Base-by-base conservation (phyloP, 805 yeast genomes). In the Yarrowia phangngaensis region DNA sequence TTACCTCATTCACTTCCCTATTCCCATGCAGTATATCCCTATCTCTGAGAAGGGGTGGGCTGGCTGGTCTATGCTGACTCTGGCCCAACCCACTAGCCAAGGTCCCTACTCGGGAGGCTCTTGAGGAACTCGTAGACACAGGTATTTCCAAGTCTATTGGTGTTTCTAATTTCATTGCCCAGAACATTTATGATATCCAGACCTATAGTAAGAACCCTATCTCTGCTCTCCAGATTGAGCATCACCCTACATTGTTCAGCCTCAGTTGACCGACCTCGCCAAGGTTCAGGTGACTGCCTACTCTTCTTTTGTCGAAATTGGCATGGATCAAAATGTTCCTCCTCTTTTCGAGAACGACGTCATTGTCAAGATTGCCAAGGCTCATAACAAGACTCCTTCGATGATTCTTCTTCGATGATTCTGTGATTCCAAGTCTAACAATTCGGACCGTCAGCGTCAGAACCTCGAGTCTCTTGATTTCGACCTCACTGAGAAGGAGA, bases 161-260 rank as follows among this genome's bases (percentile, higher is more conserved):
- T 15, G 84, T 81, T 4, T 78, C 84, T 17, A 80, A 79, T 61
- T 79, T 71, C 58, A 82, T 83, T 14, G 60, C 66, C 16, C 68
- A 70, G 34, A 84, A 80, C 58, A 57, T 80, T 15, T 63, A 76
- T 56, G 82, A 79, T 60, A 64, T 81, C 12, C 58, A 74, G 66
- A 6, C 64, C 76, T 53, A 72, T 64, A 52, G n/a, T n/a, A n/a
- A n/a, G n/a, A n/a, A n/a, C n/a, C 60, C 74, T 53, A 71, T 71
- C 53, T 89, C 95, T 0, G 85, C 80, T 0, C 81, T 84, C 63
- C 95, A 87, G 62, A 76, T 86, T 59, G 95, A 85, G 64, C 72
- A 85, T 45, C 84, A 86, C 52, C 95, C 92, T 15, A 84, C 92
- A 89, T 70, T 82, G n/a, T n/a, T n/a, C n/a, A n/a, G 58, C 84